These are phyloP conservation scores for Drechslerella coelobrocha DNA, from an alignment of 2,329 filamentous ascomycete genomes.

Conservation along the genomic window DNA sequence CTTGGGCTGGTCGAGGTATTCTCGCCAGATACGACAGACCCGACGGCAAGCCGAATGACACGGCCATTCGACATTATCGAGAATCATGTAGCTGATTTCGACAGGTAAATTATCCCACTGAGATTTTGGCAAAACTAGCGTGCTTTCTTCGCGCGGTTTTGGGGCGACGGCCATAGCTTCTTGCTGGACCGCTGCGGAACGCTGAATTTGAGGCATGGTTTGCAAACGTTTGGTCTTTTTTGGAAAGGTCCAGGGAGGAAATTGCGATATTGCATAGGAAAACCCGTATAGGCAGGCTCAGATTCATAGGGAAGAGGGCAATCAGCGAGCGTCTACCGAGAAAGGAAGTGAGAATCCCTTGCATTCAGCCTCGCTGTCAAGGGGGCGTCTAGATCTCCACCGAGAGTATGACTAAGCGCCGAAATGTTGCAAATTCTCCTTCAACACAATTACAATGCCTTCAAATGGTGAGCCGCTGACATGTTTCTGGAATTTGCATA, in stretches of 20 bases:
- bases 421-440: neutral
- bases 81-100: conserved; percentile 28
- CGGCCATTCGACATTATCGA: conserved; percentile 31
- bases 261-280: no score
- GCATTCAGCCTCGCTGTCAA: no score
- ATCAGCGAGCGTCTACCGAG: no score
- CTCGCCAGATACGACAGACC: conserved; percentile 27
- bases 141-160: neutral
- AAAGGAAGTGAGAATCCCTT: neutral
- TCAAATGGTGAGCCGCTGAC: no score
- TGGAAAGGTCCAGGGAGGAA: no score
- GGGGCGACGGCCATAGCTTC: no score
- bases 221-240: no score
- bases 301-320: no score
- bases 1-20: conserved; percentile 20
- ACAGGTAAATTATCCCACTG: conserved; percentile 23
- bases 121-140: neutral
- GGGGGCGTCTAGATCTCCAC: neutral
- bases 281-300: neutral
- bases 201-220: no score
- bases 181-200: no score
- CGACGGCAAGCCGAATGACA: conserved; percentile 14
- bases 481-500: no score
- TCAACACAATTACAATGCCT: neutral
- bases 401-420: neutral